Evolutionary conservation across 331 rosid species (phyloP).

Genomic region (Saraca asoca): DNA sequence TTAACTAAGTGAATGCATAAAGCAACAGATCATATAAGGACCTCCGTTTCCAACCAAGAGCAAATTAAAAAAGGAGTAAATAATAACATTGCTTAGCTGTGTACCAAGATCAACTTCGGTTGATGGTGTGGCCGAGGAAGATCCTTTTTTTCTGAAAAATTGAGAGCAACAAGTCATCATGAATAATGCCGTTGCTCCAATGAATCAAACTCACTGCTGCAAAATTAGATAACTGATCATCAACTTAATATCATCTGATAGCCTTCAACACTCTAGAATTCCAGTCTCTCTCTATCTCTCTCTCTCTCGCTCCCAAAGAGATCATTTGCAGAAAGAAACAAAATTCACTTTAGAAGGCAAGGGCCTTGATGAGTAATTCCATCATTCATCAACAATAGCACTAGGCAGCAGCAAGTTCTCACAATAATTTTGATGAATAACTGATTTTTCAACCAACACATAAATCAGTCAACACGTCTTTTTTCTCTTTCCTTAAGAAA

Average conservation of each 20-base stretch:
- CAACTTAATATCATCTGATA: conserved; percentile 22
- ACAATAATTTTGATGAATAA: background rate
- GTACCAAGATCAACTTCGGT: conserved; percentile 52
- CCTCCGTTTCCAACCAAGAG: background rate
- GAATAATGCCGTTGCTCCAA: conserved; percentile 35
- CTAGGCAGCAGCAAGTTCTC: conserved; percentile 7
- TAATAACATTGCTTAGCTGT: background rate
- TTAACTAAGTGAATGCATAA: conserved; percentile 1
- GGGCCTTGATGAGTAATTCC: background rate
- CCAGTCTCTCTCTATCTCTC: background rate
- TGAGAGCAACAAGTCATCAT: conserved; percentile 64
- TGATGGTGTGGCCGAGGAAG: conserved; percentile 35
- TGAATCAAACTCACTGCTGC: conserved; percentile 41
- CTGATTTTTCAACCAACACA: background rate
- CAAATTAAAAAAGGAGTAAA: background rate
- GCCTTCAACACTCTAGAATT: background rate
- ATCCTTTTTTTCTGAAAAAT: conserved; percentile 38
- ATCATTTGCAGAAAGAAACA: conserved; percentile 2
- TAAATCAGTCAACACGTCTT: background rate
- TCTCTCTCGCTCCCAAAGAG: background rate
- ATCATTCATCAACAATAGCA: background rate
- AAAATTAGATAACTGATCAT: conserved; percentile 33
- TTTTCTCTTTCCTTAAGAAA: background rate
- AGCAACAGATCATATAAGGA: background rate
- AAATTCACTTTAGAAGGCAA: background rate